Percentiles rank a stretch among this genome's conserved stretches.
phyloP scores from a whole-genome alignment of 2,329 filamentous ascomycete genomes.

The Monilinia fructicola region DNA sequence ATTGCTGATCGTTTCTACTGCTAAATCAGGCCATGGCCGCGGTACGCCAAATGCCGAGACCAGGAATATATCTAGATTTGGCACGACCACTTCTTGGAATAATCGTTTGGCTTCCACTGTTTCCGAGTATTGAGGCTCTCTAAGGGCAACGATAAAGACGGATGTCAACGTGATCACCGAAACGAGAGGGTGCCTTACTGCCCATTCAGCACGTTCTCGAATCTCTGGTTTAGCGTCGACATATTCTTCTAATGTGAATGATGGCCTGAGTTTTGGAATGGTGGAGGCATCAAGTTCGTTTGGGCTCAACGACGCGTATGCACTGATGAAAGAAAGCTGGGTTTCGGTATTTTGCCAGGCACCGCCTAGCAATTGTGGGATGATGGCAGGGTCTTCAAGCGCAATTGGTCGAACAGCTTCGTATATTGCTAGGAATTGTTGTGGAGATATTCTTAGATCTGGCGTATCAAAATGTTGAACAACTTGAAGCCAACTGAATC shows the following conservation, averaged over 20 bases:
- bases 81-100: slow-evolving; percentile 66
- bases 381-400: slow-evolving; percentile 66
- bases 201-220: slow-evolving; percentile 60
- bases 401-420: slow-evolving; percentile 74
- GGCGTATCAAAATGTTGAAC: slow-evolving; percentile 79
- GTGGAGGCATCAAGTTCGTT: slow-evolving; percentile 79
- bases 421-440: slow-evolving; percentile 81
- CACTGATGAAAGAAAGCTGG: slow-evolving; percentile 89
- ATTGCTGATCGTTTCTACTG: slow-evolving; percentile 71
- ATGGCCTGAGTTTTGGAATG: slow-evolving; percentile 77
- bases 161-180: slow-evolving; percentile 80
- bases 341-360: slow-evolving; percentile 82
- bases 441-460: slow-evolving; percentile 69
- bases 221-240: slow-evolving; percentile 59
- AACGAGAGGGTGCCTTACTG: slow-evolving; percentile 81
- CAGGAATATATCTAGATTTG: slow-evolving; percentile 76
- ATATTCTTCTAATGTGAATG: slow-evolving; percentile 69
- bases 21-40: slow-evolving; percentile 73
- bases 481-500: slow-evolving; percentile 71
- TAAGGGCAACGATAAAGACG: slow-evolving; percentile 64
- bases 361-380: slow-evolving; percentile 88
- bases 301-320: slow-evolving; percentile 74
- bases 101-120: slow-evolving; percentile 63
- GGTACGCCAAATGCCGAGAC: slow-evolving; percentile 75
- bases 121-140: slow-evolving; percentile 60